Percentiles rank a stretch among this genome's conserved stretches.
phyloP scores from a whole-genome alignment of 179 eudicot genomes.

The Drosera spatulata region DNA sequence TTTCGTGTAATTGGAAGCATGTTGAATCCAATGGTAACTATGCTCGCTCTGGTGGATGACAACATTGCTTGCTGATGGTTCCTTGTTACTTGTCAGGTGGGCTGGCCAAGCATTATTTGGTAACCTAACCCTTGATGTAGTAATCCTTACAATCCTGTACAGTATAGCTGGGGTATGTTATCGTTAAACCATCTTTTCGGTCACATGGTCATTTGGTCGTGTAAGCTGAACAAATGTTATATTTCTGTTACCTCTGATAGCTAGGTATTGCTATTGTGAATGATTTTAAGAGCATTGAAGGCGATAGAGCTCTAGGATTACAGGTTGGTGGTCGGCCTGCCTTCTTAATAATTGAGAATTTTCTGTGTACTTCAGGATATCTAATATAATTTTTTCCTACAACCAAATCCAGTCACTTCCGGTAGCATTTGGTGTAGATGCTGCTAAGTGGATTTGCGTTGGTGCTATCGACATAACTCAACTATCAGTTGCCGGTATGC shows the following conservation, averaged over 20 bases:
- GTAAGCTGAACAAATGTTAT: not conserved
- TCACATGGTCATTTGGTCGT: conserved; percentile 1
- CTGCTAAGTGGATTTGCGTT: conserved; percentile 94
- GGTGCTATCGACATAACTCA: conserved; percentile 92
- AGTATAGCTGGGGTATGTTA: conserved; percentile 86
- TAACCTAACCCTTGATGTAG: conserved; percentile 77
- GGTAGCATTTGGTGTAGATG: conserved; percentile 87
- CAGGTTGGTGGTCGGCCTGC: conserved; percentile 64
- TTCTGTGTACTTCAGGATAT: not conserved
- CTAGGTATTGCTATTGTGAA: conserved; percentile 96
- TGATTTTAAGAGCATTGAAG: conserved; percentile 96
- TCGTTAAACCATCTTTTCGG: conserved; percentile 1
- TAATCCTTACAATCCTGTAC: conserved; percentile 85
- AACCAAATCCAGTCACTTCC: conserved; percentile 71
- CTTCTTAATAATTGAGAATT: not conserved
- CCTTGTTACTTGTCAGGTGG: conserved; percentile 81
- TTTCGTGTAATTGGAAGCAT: no score
- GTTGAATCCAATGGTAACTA: no score
- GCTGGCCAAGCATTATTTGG: conserved; percentile 99
- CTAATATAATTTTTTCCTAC: not conserved
- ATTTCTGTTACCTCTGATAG: conserved; percentile 25
- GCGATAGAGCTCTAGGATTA: conserved; percentile 86
- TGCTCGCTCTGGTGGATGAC: conserved; percentile 2
- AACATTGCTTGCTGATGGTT: conserved; percentile 1
- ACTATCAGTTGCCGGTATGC: conserved; percentile 79